phyloP scores from a whole-genome alignment of 2,329 filamentous ascomycete genomes.

The Phaeosphaeriaceae sp. region DNA sequence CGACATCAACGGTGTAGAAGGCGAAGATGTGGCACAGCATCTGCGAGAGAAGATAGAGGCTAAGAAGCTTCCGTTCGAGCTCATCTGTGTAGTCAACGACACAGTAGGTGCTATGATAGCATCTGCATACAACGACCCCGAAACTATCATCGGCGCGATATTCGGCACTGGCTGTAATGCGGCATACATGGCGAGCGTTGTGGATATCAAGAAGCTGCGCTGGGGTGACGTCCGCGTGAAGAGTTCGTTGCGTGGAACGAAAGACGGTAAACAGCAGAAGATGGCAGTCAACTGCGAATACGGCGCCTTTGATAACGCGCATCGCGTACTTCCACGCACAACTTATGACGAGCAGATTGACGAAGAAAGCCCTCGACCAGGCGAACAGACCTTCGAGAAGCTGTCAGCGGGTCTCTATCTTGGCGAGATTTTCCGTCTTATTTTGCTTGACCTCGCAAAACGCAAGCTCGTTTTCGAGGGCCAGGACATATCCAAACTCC shows the following conservation, averaged over 20 bases:
- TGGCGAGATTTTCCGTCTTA: constrained; percentile 64
- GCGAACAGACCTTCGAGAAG: constrained; percentile 56
- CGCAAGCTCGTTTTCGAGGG: constrained; percentile 76
- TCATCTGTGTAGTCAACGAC: constrained; percentile 89
- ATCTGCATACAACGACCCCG: constrained; percentile 83
- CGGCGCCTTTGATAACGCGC: constrained; percentile 95
- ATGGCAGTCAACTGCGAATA: constrained; percentile 99
- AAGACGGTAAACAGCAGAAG: constrained; percentile 4
- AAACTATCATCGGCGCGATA: constrained; percentile 88
- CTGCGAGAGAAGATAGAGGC: constrained; percentile 79
- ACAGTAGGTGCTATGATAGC: constrained; percentile 92
- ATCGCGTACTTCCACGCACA: constrained; percentile 83
- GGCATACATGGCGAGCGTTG: constrained; percentile 87
- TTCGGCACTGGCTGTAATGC: constrained; percentile 95
- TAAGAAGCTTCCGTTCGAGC: constrained; percentile 79
- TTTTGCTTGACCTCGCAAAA: constrained; percentile 65
- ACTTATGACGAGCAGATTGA: constrained; percentile 62
- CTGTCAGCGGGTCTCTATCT: constrained; percentile 55
- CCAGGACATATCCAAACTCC: constrained; percentile 77
- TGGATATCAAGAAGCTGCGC: constrained; percentile 78
- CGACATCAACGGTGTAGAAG: constrained; percentile 90
- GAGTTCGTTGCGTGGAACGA: neutral
- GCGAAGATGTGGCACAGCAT: constrained; percentile 86
- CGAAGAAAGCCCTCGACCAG: constrained; percentile 53
- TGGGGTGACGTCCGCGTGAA: constrained; percentile 8